Conservation (phyloP, 805 yeast genomes). For the Zygoascus tannicola region DNA sequence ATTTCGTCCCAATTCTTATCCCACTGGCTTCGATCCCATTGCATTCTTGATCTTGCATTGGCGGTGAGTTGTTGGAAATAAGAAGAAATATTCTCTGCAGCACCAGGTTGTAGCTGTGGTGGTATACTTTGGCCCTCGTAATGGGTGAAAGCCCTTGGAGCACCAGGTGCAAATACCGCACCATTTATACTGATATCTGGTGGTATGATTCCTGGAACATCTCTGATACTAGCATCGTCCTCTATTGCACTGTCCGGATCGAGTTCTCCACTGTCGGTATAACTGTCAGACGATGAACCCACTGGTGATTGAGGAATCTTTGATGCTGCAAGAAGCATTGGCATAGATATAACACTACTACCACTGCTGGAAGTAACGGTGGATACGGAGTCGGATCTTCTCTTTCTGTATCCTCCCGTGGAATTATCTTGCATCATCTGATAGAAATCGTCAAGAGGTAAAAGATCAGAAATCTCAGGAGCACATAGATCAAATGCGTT, state of each 20-base stretch:
- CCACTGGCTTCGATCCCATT: conserved; percentile 8
- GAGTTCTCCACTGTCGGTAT: conserved; percentile 5
- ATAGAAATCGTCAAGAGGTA: conserved; percentile 19
- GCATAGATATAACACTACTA: neutral
- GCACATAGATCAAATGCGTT: conserved; percentile 27
- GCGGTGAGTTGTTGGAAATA: conserved; percentile 12
- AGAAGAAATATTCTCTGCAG: conserved; percentile 15
- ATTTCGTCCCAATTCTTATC: conserved; percentile 16
- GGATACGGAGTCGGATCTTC: neutral
- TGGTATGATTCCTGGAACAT: neutral
- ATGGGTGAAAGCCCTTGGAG: conserved; percentile 1
- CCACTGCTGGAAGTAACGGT: neutral
- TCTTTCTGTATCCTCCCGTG: neutral
- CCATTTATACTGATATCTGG: neutral
- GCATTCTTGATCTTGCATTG: conserved; percentile 13
- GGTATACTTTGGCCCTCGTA: neutral
- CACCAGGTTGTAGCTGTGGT: neutral
- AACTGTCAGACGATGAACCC: conserved; percentile 1
- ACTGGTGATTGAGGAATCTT: neutral
- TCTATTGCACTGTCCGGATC: conserved; percentile 3
- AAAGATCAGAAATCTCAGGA: conserved; percentile 10
- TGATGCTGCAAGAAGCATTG: neutral
- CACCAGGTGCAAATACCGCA: neutral
- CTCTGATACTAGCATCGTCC: conserved; percentile 1
- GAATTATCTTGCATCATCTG: neutral